Percentiles rank a stretch among this genome's conserved stretches.
Conservation (phyloP, 139 green algal genomes). For the Pseudopediastrum boryanum region DNA sequence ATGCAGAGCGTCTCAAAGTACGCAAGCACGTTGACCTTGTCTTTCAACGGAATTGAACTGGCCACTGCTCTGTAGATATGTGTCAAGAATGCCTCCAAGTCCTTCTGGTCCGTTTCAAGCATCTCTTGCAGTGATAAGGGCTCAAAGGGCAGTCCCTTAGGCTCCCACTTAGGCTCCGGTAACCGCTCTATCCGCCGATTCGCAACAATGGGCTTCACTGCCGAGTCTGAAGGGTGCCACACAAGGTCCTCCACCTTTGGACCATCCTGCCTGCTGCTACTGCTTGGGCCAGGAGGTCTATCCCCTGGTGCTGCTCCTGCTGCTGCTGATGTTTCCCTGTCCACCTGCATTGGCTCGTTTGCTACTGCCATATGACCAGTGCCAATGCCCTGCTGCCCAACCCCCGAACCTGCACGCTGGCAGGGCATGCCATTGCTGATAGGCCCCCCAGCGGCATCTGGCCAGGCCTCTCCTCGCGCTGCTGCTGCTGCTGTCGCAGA, state of each 20-base stretch:
- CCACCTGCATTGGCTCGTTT: too few species aligned
- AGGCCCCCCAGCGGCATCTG: too few species aligned
- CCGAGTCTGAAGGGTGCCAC: conserved; percentile 80
- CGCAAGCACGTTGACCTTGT: conserved; percentile 87
- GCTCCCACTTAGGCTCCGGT: conserved; percentile 71
- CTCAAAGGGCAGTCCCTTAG: conserved; percentile 70
- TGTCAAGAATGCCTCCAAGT: conserved; percentile 65
- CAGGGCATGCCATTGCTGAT: too few species aligned
- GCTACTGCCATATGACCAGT: too few species aligned
- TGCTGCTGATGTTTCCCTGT: conserved; percentile 19
- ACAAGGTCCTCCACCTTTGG: conserved; percentile 52
- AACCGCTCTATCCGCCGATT: conserved; percentile 88
- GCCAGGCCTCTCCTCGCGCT: not conserved
- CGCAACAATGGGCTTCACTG: conserved; percentile 90
- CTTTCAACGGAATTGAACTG: conserved; percentile 67
- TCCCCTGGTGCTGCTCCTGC: conserved; percentile 1
- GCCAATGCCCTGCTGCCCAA: too few species aligned
- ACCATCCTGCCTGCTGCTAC: not conserved
- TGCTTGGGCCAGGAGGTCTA: not conserved
- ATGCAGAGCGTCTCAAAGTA: conserved; percentile 92
- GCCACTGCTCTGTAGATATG: conserved; percentile 70
- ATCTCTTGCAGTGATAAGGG: conserved; percentile 66
- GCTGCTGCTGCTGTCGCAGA: conserved; percentile 1
- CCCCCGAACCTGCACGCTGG: too few species aligned
- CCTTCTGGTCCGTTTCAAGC: conserved; percentile 56